phyloP scores from a whole-genome alignment of 345 rosid genomes.

The Trapa bicornis region DNA sequence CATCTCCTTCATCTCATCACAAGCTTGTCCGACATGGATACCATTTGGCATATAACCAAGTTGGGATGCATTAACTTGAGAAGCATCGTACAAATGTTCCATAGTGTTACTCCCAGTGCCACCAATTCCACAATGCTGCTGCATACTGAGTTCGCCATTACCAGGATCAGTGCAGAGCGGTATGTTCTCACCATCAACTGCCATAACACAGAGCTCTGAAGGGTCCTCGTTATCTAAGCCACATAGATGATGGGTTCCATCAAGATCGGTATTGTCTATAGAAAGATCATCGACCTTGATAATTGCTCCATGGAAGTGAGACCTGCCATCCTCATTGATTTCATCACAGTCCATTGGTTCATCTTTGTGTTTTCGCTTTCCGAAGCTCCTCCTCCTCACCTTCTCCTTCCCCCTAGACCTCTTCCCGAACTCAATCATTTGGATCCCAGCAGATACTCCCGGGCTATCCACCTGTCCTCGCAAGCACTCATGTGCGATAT shows the following conservation, averaged over 20 bases:
- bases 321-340: slow-evolving; percentile 36
- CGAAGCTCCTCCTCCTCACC: slow-evolving; percentile 58
- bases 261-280: slow-evolving; percentile 21
- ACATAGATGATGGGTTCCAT: slow-evolving; percentile 21
- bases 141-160: slow-evolving; percentile 4
- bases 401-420: slow-evolving; percentile 69
- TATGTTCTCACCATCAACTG: slow-evolving; percentile 18
- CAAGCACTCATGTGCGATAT: slow-evolving; percentile 71
- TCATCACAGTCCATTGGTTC: slow-evolving; percentile 47
- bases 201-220: slow-evolving; percentile 28
- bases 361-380: slow-evolving; percentile 52
- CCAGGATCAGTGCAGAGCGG: slow-evolving; percentile 19
- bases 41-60: slow-evolving; percentile 7
- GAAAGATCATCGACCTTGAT: slow-evolving; percentile 45
- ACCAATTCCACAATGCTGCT: slow-evolving; percentile 2
- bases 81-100: slow-evolving; percentile 7
- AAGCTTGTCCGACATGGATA: slow-evolving; percentile 6
- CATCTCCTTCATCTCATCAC: slow-evolving; percentile 4
- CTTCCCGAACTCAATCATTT: slow-evolving; percentile 49
- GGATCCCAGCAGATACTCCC: slow-evolving; percentile 16
- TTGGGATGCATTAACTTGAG: slow-evolving; percentile 14
- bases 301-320: slow-evolving; percentile 32
- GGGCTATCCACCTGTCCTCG: slow-evolving; percentile 58
- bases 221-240: slow-evolving; percentile 26
- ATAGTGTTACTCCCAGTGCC: slow-evolving; percentile 2